Evolutionary conservation across 108 stramenopile genomes (phyloP), one percentile per base, ranked within the genome.

Genomic region (Asterionellopsis glacialis): DNA sequence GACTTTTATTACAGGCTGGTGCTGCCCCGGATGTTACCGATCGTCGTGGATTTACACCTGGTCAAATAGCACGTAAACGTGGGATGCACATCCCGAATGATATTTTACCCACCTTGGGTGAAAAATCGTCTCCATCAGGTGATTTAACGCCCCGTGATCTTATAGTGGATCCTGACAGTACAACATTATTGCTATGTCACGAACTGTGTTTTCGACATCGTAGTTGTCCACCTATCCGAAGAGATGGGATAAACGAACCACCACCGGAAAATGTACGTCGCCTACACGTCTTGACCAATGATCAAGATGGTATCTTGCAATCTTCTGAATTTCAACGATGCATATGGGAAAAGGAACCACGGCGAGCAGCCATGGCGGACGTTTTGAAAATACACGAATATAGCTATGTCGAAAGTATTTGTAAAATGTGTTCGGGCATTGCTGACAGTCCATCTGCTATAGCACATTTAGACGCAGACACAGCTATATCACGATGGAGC

Each of bases 201-300:
- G 88, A 90, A 61, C 64, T 91, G 15, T 94, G 93, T 59, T 67
- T 77, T 6, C 69, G 81, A 28, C 93, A 94, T 58, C 69, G 80
- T 26, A 88, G 84, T 21, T 94, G 93, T 65, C 80, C 90, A 22
- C 93, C 93, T 12, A 91, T 94, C 2, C 72, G 75, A 18, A 72
- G 93, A 58, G 83, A 81, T 72, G 74, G 76, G 38, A 65, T 57
- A 1, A 73, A 68, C 14, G 88, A 89, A 19, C 88, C 89, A 38
- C 90, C 90, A 15, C 93, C 93, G 1, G 93, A 94, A 62, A 94
- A 94, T 73, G 79, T 94, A 33, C 64, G 85, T 50, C 75, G 93
- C 10, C 76, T 94, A 28, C 77, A 80, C 45, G 93, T 94, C 5
- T 61, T 94, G 21, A 69, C 84, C 19, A 88, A 94, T 61, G 55